Evolutionary conservation across 441 rosid species (phyloP), one percentile per base, ranked within the genome.

Genomic region (Populus trichocarpa): DNA sequence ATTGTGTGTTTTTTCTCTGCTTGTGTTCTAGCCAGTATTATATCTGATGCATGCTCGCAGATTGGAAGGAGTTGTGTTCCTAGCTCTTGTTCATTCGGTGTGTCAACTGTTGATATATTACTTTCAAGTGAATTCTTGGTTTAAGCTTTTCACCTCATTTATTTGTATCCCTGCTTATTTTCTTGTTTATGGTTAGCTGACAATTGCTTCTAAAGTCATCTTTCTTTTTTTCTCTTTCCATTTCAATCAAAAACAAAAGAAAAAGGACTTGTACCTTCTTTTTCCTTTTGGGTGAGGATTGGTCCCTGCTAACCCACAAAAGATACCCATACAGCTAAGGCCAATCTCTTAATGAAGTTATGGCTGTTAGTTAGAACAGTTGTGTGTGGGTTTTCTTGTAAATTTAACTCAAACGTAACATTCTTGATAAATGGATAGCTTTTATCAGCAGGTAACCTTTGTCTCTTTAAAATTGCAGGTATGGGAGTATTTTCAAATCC

Each of bases 401-500:
- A 83, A 69, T 76, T 78, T 46, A 30, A 18, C 70, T 26, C 10
- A 33, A 20, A 32, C 22, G 7, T 33, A 30, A 12, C 20, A 5
- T 69, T 32, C 71, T 18, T 69, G 22, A 9, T 30, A 30, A 30
- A 30, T 4, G 32, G 5, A 28, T 20, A 40, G 20, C 6, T 13
- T 50, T 30, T 61, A 33, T 35, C 36, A 30, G 32, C 1, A 13
- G 12, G 71, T 26, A 3, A 35, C 50, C 3, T 40, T 9, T 0
- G 50, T 38, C 3, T 5, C 11, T 30, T 18, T 16, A 22, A 80
- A 42, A 50, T 46, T 30, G 50, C 84, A 93, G 98, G 90, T 87
- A 85, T 57, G 98, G 98, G 35, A 86, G 84, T 78, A 80, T 93
- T 81, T 95, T 91, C 92, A 95, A 95, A 78, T 90, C 97, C 68